Conservation (phyloP, 805 yeast species). For the Isabelozyma heimii region DNA sequence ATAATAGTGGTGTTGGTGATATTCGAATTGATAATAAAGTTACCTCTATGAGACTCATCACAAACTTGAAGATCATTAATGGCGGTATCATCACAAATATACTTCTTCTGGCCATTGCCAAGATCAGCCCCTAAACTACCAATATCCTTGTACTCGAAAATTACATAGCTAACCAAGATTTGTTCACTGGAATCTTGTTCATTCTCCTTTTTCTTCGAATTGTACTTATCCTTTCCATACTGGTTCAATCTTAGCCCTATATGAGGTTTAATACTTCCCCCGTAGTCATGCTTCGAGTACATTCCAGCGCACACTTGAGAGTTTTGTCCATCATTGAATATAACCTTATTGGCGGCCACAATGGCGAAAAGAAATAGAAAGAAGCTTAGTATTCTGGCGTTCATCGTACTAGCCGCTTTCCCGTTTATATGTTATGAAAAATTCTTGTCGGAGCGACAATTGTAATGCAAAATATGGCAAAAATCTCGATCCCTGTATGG, state of each 20-base stretch:
- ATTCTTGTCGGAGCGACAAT: too few relatives aligned
- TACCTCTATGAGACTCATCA: constrained; percentile 49
- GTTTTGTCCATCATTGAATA: constrained; percentile 42
- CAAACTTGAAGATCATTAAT: constrained; percentile 54
- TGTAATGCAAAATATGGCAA: too few relatives aligned
- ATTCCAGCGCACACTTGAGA: constrained; percentile 85
- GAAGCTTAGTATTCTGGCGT: not conserved
- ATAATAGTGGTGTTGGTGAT: constrained; percentile 52
- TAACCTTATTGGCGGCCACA: constrained; percentile 41
- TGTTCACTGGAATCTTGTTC: constrained; percentile 31
- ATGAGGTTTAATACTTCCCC: constrained; percentile 59
- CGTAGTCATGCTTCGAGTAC: constrained; percentile 84
- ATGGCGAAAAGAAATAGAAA: not conserved
- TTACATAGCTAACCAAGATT: constrained; percentile 58
- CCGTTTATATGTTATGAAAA: not conserved
- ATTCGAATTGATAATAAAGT: constrained; percentile 55
- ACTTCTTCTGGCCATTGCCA: constrained; percentile 42
- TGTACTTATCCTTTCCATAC: constrained; percentile 26
- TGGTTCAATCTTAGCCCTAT: constrained; percentile 27
- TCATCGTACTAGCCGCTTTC: not conserved
- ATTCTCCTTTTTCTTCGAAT: constrained; percentile 16
- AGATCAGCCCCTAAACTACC: constrained; percentile 58
- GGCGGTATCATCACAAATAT: constrained; percentile 74
- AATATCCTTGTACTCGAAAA: constrained; percentile 83
- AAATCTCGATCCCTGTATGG: too few relatives aligned